Evolutionary conservation across 2,329 filamentous ascomycete genomes (phyloP).

Genomic region (Sarocladium oryzae): DNA sequence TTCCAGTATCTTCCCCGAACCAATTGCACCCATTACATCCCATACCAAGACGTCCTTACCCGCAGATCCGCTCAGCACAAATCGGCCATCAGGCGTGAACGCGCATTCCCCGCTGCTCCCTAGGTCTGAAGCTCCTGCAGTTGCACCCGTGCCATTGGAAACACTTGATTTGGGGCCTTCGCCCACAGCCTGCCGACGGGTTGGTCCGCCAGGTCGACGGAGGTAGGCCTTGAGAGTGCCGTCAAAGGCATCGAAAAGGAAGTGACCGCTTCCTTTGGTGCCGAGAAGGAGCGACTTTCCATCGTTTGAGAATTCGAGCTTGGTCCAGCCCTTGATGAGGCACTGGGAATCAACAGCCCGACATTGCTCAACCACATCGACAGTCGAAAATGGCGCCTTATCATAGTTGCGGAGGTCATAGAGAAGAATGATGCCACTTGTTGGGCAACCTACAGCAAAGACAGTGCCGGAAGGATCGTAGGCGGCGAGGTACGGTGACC

Average conservation of each 20-base stretch:
- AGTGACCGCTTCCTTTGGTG: conserved; percentile 79
- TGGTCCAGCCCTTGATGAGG: conserved; percentile 70
- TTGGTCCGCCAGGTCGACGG: conserved; percentile 45
- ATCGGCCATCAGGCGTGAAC: conserved; percentile 85
- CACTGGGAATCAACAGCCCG: conserved; percentile 48
- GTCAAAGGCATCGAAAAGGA: conserved; percentile 87
- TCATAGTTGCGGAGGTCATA: conserved; percentile 95
- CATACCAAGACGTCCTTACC: conserved; percentile 74
- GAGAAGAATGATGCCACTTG: conserved; percentile 71
- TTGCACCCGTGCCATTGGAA: conserved; percentile 28
- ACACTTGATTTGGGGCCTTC: conserved; percentile 29
- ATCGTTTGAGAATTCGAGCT: conserved; percentile 92
- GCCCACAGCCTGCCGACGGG: conserved; percentile 46
- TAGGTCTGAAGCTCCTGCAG: conserved; percentile 25
- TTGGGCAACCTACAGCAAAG: conserved; percentile 81
- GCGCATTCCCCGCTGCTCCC: conserved; percentile 73
- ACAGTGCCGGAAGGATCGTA: conserved; percentile 91
- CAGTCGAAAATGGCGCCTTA: conserved; percentile 79
- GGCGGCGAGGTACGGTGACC: conserved; percentile 73
- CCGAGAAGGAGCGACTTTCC: conserved; percentile 80
- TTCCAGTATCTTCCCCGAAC: conserved; percentile 52
- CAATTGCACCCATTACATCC: conserved; percentile 60
- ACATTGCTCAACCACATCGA: conserved; percentile 64
- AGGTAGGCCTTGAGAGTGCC: conserved; percentile 73
- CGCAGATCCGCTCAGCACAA: conserved; percentile 68